Evolutionary conservation across 1,284 basidiomycete genomes (phyloP), one percentile per base, ranked within the genome.

Genomic region (Golubevia sp.): DNA sequence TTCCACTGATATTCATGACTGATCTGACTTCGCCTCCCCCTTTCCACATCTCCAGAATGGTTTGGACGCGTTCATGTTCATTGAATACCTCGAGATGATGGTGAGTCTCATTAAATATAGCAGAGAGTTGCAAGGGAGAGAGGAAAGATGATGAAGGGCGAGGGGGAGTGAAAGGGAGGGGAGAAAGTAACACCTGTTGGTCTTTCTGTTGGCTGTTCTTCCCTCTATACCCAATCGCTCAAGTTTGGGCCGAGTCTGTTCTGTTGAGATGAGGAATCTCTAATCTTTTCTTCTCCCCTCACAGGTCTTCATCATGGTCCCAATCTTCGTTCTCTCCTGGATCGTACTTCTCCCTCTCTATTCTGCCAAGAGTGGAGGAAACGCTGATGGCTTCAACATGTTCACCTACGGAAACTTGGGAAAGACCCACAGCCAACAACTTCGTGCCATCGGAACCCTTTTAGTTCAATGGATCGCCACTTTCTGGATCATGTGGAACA

Each of bases 401-500:
- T 77, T 82, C 66, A 74, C 64, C 7, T 74, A 74, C 63, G 68
- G 70, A 25, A 62, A 69, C 18, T 59, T 83, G 25, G 70, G 68
- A 25, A 34, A 21, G n/a, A 38, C 56, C 5, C 38, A 59, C 11
- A 67, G 68, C 57, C 62, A 79, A 64, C 74, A 79, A 59, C 68
- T 71, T 64, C 79, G 79, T 18, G 60, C 67, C 50, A 66, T 71
- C 20, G 80, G 71, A 30, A 67, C 70, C 1, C 68, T 83, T 44
- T 63, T 83, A 26, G 30, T 79, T 34, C 71, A 82, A 61, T 79
- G 68, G 63, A 59, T 83, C 55, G 68, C 74, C 58, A 73, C 74
- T 23, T 61, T 88, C 66, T 97, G 91, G 90, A 89, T 96, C 20
- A 87, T 92, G 60, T 94, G 89, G 85, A 90, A 92, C 76, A 89